phyloP scores from a whole-genome alignment of 1,284 basidiomycete species.

The Mycena citricolor region DNA sequence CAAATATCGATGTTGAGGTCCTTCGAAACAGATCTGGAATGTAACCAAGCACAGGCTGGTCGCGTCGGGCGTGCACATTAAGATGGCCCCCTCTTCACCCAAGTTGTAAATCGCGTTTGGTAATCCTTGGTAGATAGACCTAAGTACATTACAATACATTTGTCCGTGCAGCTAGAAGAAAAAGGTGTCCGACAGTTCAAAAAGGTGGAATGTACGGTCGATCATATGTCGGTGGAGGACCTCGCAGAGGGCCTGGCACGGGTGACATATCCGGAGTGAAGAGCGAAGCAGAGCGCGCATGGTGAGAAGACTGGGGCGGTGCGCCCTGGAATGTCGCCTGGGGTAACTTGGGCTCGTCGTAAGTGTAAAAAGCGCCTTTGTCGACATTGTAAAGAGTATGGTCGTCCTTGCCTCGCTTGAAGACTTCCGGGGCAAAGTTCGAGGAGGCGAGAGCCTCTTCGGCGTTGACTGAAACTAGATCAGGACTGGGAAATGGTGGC shows the following conservation, averaged over 20 bases:
- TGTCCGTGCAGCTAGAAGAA: too few relatives aligned
- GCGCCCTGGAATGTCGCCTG: conserved; percentile 15
- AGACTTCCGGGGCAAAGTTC: conserved; percentile 47
- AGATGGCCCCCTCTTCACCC: conserved; percentile 47
- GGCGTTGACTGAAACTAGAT: conserved; percentile 38
- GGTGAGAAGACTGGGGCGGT: background rate
- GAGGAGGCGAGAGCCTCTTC: conserved; percentile 42
- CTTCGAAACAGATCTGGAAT: conserved; percentile 50
- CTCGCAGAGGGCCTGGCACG: too few relatives aligned
- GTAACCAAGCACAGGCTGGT: conserved; percentile 48
- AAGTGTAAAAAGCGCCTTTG: conserved; percentile 4
- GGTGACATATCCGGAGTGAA: too few relatives aligned
- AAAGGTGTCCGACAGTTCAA: too few relatives aligned
- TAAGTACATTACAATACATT: too few relatives aligned
- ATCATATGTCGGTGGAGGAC: too few relatives aligned
- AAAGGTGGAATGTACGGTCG: too few relatives aligned
- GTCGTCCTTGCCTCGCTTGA: conserved; percentile 36
- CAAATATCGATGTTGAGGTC: background rate
- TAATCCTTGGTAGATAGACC: too few relatives aligned
- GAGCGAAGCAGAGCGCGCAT: too few relatives aligned
- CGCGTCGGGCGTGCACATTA: conserved; percentile 53
- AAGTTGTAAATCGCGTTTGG: conserved; percentile 35
- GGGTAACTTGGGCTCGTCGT: conserved; percentile 16
- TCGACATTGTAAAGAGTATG: conserved; percentile 24
- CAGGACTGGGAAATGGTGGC: background rate